Percentiles rank a stretch among this genome's conserved stretches.
Conservation (phyloP, 2,329 filamentous ascomycete species). For the Plenodomus tracheiphilus region DNA sequence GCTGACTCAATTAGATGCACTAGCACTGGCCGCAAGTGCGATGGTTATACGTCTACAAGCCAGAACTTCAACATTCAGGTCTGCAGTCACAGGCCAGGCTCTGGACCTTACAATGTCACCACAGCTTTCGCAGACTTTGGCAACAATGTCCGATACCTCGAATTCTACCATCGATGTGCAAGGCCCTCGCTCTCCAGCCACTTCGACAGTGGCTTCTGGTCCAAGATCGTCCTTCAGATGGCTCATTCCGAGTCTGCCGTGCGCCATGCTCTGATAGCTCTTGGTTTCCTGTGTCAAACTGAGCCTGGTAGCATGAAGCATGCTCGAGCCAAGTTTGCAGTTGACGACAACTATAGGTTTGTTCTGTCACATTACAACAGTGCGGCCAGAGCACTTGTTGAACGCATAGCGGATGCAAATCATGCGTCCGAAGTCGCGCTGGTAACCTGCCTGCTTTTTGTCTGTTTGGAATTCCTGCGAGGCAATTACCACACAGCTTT, state of each 20-base stretch:
- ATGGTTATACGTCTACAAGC: conserved; percentile 23
- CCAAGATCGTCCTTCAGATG: conserved; percentile 47
- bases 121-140: conserved; percentile 13
- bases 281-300: conserved; percentile 42
- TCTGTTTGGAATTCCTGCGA: conserved; percentile 49
- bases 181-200: conserved; percentile 39
- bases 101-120: conserved; percentile 5
- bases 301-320: conserved; percentile 26
- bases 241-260: conserved; percentile 48
- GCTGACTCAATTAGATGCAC: conserved; percentile 27
- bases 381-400: conserved; percentile 43
- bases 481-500: conserved; percentile 47
- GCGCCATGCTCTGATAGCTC: conserved; percentile 49
- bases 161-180: conserved; percentile 51
- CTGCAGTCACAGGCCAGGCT: conserved; percentile 1
- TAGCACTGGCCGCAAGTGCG: conserved; percentile 35
- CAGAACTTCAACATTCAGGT: conserved; percentile 5
- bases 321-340: conserved; percentile 13
- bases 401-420: conserved; percentile 34
- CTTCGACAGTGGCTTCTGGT: conserved; percentile 47
- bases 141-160: conserved; percentile 25
- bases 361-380: conserved; percentile 49
- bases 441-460: conserved; percentile 50
- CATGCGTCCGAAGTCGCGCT: conserved; percentile 43
- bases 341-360: conserved; percentile 19